Base-by-base conservation (phyloP, 73 alveolate species). In the Paramecium bursaria region DNA sequence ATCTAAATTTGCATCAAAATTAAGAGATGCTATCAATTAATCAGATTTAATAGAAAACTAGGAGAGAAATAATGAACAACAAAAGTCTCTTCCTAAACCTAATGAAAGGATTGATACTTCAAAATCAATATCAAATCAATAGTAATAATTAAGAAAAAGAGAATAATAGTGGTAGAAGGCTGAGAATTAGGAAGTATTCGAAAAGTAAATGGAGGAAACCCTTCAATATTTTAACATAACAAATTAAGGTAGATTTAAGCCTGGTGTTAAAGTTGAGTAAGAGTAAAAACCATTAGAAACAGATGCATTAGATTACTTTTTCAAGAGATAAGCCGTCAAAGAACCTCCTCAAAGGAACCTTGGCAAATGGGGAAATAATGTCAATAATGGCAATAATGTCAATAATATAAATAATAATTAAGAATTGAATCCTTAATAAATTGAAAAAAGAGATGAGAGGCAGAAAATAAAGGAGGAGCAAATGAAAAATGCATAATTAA, bases 211-310 rank as follows among this genome's bases (percentile, higher is more conserved):
- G 6, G 76, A 53, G 73, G 98, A 94, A 26, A 74, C 87, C 21
- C 88, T 94, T 17, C 92, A 94, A 75, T 92, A 82, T 74, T 94
- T 94, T 74, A 90, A 92, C 79, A 88, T 90, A 1, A 94, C 98
- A 2, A 87, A 94, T 80, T 47, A 75, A 82, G 95, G 98, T 25
- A 80, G 98, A 75, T 89, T 91, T 26, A 73, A 74, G 44, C 85
- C 90, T 11, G 90, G 60, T 35, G 46, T 75, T 15, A 53, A 94
- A 30, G 90, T 73, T 9, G 50, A 86, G 9, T n/a, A n/a, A n/a
- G n/a, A n/a, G n/a, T n/a, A n/a, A n/a, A n/a, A n/a, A n/a, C n/a
- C n/a, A n/a, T n/a, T n/a, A 35, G 82, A 67, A 67, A 17, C 44
- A 15, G 82, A 67, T 67, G 82, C 82, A 39, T 22, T 67, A 10